These are phyloP conservation scores for Anastatica hierochuntica DNA, from an alignment of 345 rosid genomes.

Conservation along the genomic window DNA sequence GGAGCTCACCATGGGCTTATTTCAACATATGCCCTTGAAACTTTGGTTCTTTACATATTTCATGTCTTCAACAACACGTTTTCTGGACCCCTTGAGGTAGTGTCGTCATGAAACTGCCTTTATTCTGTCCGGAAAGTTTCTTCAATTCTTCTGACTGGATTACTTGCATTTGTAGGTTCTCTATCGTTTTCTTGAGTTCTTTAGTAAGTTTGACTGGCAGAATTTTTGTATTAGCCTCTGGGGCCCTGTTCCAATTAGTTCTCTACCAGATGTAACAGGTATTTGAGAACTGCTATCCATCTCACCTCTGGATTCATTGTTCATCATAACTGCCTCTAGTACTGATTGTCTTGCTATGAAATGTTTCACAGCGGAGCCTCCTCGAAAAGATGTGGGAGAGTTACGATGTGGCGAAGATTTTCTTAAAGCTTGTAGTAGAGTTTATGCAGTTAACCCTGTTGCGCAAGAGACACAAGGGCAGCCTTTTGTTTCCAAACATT, in stretches of 20 bases:
- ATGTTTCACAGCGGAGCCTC: conserved; percentile 66
- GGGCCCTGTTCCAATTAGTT: conserved; percentile 87
- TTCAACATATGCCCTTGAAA: conserved; percentile 94
- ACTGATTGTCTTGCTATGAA: conserved; percentile 15
- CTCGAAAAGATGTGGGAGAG: conserved; percentile 71
- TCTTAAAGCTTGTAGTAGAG: conserved; percentile 67
- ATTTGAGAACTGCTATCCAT: neutral
- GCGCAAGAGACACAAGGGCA: conserved; percentile 71
- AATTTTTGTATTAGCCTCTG: conserved; percentile 92
- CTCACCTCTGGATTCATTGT: neutral
- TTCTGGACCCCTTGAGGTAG: conserved; percentile 94
- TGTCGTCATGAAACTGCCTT: conserved; percentile 1
- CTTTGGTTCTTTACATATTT: conserved; percentile 93
- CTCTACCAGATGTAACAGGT: conserved; percentile 88
- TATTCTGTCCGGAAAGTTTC: conserved; percentile 8
- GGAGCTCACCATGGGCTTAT: conserved; percentile 99
- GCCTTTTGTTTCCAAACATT: conserved; percentile 75
- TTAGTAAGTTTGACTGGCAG: conserved; percentile 99
- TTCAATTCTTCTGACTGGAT: conserved; percentile 11
- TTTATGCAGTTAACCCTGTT: conserved; percentile 57
- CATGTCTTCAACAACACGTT: conserved; percentile 87
- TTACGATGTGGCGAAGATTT: conserved; percentile 47
- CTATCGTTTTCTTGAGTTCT: conserved; percentile 94
- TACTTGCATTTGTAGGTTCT: conserved; percentile 52
- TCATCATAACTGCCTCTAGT: neutral